phyloP scores from a whole-genome alignment of 306 rosid genomes.

The Cicer pinnatifidum region DNA sequence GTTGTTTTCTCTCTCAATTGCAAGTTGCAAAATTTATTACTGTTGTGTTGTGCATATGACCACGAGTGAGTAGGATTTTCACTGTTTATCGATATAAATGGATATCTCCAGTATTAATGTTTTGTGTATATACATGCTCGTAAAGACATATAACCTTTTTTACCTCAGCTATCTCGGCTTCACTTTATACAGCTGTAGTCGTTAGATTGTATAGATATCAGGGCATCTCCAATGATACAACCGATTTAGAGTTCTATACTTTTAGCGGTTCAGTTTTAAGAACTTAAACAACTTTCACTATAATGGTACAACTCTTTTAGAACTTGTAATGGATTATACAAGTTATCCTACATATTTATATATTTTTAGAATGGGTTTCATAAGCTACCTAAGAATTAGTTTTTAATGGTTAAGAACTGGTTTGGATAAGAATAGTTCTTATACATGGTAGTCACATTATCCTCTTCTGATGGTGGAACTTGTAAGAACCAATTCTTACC shows the following conservation, averaged over 20 bases:
- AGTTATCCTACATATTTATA: not conserved
- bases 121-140: not conserved
- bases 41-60: not conserved
- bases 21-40: not conserved
- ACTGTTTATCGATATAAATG: too few relatives aligned
- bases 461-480: not conserved
- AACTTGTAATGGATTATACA: not conserved
- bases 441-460: not conserved
- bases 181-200: conserved; percentile 3
- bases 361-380: not conserved
- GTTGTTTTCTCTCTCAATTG: not conserved
- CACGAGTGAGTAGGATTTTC: too few relatives aligned
- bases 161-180: not conserved
- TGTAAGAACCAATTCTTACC: not conserved
- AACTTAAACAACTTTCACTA: not conserved
- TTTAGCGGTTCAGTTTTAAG: not conserved
- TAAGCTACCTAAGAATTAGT: not conserved
- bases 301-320: not conserved
- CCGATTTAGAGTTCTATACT: not conserved
- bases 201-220: not conserved
- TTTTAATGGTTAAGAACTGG: not conserved
- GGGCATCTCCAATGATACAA: not conserved
- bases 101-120: too few relatives aligned
- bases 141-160: not conserved
- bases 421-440: not conserved